Evolutionary conservation across 2,329 filamentous ascomycete genomes (phyloP), one percentile per base, ranked within the genome.

Genomic region (Diaporthe sp.): DNA sequence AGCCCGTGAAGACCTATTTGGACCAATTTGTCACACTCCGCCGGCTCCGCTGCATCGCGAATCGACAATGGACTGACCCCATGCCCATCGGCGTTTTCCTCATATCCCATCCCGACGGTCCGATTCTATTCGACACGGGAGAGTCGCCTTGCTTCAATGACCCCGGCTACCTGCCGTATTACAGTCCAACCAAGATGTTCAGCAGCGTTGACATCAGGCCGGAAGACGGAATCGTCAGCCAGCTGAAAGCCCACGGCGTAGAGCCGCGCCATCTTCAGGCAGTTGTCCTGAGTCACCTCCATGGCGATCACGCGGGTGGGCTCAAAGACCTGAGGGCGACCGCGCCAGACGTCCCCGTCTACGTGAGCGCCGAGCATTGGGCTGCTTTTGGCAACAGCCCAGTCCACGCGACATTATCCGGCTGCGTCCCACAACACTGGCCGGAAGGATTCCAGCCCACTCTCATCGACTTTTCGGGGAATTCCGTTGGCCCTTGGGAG

Each of bases 401-500:
- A 10, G 25, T 81, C 17, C 78, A 78, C 42, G 83, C 82, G 4
- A 78, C 78, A 2, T 73, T 81, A 3, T 77, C 82, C 61, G 83
- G 82, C 0, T 79, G 79, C 25, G 79, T 78, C 22, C 83, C 83
- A 0, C 76, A 79, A 13, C 81, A 81, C 57, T 84, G 82, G 82
- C 83, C 82, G 2, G 76, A 78, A 42, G 71, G 76, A n/a, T 84
- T 83, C 65, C 34, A 76, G 10, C 83, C 83, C 2, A 76, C 71
- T 28, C 79, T 84, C 9, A 44, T 84, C 3, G 79, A 82, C 13
- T 77, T 80, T 10, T 65, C 76, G 78, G 34, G 57, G 12, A 39
- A 12, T 7, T 4, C 22, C 10, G 5, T 60, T 42, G 57, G 34
- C 15, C 22, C 57, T 22, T 60, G 57, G 57, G 34, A 42, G 12